Base-by-base conservation (phyloP, 1,139 yeast species). In the Lizanozyma gosingica region DNA sequence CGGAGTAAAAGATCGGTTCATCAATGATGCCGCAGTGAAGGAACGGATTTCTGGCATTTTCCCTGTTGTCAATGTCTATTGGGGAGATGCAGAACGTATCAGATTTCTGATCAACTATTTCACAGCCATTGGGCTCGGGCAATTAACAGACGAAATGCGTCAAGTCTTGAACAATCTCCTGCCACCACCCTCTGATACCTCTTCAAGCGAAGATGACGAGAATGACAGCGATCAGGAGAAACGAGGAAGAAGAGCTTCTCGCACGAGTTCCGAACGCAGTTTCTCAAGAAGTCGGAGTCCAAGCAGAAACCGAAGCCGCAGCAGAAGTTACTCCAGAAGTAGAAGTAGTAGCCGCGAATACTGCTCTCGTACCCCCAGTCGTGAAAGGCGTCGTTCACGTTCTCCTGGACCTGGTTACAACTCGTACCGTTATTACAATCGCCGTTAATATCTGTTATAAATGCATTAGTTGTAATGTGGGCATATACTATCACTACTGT, bases 91-190 rank as follows among this genome's bases (percentile, higher is more conserved):
- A 0, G 86, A 82, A n/a, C 69, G 80, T 43, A 63, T 81, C 11
- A 65, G 94, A 44, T 92, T 88, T 56, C 76, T 95, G 2, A 87
- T 90, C 55, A 92, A 92, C 54, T 92, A 73, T 56, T 92, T 90
- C 60, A 90, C 97, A 0, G 96, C 97, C 1, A 87, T 92, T 49
- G 95, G 95, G 0, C 59, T 90, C 41, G 97, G 97, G 38, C 71
- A 74, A 2, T 56, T 92, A 43, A 90, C 97, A 0, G 95, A 87
- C 38, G 74, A 65, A 9, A 83, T 88, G 94, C 73, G 98, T 60
- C 71, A 65, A 9, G 69, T 65, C 14, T 62, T 85, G 45, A 52
- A 57, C 41, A 52, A 53, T 22, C 48, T 71, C 33, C 71, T 75
- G 0, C 49, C 51, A 3, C 54, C 48, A 27, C 41, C 44, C 45